These are phyloP conservation scores for Exsudoporus frostii DNA, from an alignment of 768 basidiomycete genomes.

Conservation along the genomic window DNA sequence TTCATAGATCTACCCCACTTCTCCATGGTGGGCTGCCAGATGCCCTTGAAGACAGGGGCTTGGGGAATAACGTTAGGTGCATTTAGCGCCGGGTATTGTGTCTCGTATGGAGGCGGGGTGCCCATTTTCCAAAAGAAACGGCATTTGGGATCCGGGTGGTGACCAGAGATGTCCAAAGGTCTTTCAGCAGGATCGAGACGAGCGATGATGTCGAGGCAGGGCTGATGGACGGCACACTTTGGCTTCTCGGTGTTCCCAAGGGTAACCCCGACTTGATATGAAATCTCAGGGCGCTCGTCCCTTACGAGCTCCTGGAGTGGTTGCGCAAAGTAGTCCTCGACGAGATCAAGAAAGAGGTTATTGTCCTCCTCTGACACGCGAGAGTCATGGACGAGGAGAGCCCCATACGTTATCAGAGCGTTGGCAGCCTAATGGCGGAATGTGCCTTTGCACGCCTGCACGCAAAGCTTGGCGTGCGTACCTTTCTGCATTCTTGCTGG, in stretches of 20 bases:
- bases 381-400: conserved; percentile 81
- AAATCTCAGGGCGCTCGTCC: conserved; percentile 82
- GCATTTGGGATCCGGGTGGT: conserved; percentile 90
- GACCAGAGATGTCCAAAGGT: conserved; percentile 78
- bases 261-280: conserved; percentile 92
- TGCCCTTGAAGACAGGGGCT: conserved; percentile 49
- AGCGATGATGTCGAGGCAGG: conserved; percentile 78
- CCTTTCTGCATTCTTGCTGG: conserved; percentile 65
- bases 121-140: conserved; percentile 91
- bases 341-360: conserved; percentile 74
- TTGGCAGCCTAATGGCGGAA: conserved; percentile 60
- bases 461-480: conserved; percentile 15
- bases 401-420: conserved; percentile 81
- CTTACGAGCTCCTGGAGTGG: conserved; percentile 54
- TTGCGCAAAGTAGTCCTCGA: conserved; percentile 93
- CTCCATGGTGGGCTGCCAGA: conserved; percentile 74
- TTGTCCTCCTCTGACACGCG: conserved; percentile 85
- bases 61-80: conserved; percentile 81
- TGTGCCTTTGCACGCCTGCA: background rate
- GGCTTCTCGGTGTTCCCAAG: conserved; percentile 96
- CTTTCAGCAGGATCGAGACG: conserved; percentile 73
- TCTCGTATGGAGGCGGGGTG: conserved; percentile 70
- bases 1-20: conserved; percentile 91
- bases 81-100: conserved; percentile 72
- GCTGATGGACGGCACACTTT: conserved; percentile 78